phyloP scores from a whole-genome alignment of 2,329 filamentous ascomycete genomes.

The Botrytis medusae region DNA sequence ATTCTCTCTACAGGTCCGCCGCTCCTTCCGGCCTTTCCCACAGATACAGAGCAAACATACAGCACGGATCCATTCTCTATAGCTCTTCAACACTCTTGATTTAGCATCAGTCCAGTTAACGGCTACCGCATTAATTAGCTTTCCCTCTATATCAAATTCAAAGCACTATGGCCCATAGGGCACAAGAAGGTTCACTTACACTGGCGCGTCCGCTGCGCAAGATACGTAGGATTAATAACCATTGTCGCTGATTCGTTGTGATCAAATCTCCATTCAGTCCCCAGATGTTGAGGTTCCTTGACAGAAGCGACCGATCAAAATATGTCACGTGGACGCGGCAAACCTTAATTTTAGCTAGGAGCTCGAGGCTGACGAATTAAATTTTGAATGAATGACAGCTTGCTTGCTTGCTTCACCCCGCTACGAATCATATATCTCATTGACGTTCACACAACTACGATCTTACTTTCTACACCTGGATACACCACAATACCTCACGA shows the following conservation, averaged over 20 bases:
- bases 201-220: constrained; percentile 76
- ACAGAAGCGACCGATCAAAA: constrained; percentile 16
- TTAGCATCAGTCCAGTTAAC: constrained; percentile 87
- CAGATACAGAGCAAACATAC: constrained; percentile 55
- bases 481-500: neutral
- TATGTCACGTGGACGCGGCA: constrained; percentile 7
- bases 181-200: constrained; percentile 54
- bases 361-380: constrained; percentile 24
- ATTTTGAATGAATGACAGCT: constrained; percentile 8
- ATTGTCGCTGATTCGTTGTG: constrained; percentile 49
- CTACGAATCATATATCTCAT: constrained; percentile 1
- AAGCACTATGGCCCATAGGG: neutral
- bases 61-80: constrained; percentile 93
- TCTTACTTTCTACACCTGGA: neutral
- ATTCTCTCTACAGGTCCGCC: neutral
- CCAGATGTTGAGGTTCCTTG: constrained; percentile 18
- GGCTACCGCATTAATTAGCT: constrained; percentile 65
- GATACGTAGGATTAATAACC: constrained; percentile 91
- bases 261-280: constrained; percentile 11
- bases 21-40: neutral
- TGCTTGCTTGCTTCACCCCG: constrained; percentile 14
- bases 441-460: neutral
- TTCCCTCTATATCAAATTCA: constrained; percentile 30
- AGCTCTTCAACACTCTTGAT: constrained; percentile 80
- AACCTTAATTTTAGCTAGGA: constrained; percentile 12